Base-by-base conservation (phyloP, 352 stramenopile species). In the Discostella stelligera region DNA sequence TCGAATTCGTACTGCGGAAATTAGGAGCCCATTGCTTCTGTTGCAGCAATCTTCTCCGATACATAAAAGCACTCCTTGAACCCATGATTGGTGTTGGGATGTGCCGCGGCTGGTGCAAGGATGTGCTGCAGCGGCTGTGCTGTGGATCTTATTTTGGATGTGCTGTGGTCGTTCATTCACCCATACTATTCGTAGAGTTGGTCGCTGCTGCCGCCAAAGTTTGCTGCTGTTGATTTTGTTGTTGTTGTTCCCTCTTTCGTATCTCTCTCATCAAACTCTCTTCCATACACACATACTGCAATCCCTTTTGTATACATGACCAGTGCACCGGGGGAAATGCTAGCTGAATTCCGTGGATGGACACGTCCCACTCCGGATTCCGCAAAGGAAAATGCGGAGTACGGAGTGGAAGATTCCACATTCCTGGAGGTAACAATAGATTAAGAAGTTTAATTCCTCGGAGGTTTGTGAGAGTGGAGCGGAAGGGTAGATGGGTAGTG, bases 221-320 rank as follows among this genome's bases (percentile, higher is more conserved):
- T 41, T 41, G 32, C 9, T 41, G 32, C 32, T 41, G 32, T 23
- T 32, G 46, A 14, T 23, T 4, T 23, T 23, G 46, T 23, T 55
- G 23, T 41, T 39, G 50, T 50, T 4, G 62, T 46, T 46, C 44
- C 37, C 20, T 84, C 79, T 95, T 90, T 32, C 89, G 94, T 3
- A 92, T 91, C 48, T 98, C 95, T 85, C 95, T 72, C 37, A 82
- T 59, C 54, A 94, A 78, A 48, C 85, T 86, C 66, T 95, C 90
- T 80, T 95, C 89, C 64, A 95, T 95, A 23, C 78, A 87, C 21
- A 95, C 78, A 66, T 90, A 90, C 71, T 93, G 95, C 44, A 99
- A 86, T 1, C 97, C 97, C 83, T 99, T 99, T 85, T 99, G 97
- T 75, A 84, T 99, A 98, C 13, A 95, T 97, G 50, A 99, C 95